Evolutionary conservation across 192 early-diverging fungal genomes (phyloP).

Genomic region (Anaeromyces robustus): DNA sequence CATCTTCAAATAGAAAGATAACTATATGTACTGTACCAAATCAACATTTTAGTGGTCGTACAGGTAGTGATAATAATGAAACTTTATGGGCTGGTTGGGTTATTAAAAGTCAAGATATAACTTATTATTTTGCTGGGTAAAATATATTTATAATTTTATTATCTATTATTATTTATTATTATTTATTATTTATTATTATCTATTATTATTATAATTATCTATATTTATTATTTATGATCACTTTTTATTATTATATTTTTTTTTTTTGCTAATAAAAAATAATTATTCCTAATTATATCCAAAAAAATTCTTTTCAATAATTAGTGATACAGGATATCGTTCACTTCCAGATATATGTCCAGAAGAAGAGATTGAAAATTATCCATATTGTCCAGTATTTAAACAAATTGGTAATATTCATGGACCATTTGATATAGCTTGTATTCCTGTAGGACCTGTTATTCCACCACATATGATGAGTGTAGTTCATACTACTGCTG

Average conservation of each 20-base stretch:
- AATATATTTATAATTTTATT: too few species aligned
- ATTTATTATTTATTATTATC: neutral
- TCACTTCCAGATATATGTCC: conserved; percentile 20
- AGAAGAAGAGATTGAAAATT: conserved; percentile 15
- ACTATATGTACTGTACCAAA: neutral
- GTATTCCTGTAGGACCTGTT: conserved; percentile 76
- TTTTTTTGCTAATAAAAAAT: conserved; percentile 9
- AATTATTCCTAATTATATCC: too few species aligned
- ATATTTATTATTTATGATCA: too few species aligned
- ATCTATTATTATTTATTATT: neutral
- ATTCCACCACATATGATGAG: conserved; percentile 9
- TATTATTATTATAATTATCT: neutral
- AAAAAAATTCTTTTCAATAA: too few species aligned
- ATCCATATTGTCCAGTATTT: conserved; percentile 66
- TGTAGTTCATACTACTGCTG: neutral
- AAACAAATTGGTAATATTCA: conserved; percentile 60
- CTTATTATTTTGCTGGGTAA: neutral
- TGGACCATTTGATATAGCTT: conserved; percentile 52
- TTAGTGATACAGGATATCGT: conserved; percentile 68
- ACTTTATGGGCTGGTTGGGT: conserved; percentile 71
- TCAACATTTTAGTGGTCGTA: conserved; percentile 48
- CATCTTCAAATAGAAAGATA: neutral
- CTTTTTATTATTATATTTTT: conserved; percentile 11
- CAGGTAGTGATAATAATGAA: conserved; percentile 42
- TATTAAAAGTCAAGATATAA: neutral